Conservation (phyloP, 148 eudicot species). For the Amaranthus hypochondriacus region DNA sequence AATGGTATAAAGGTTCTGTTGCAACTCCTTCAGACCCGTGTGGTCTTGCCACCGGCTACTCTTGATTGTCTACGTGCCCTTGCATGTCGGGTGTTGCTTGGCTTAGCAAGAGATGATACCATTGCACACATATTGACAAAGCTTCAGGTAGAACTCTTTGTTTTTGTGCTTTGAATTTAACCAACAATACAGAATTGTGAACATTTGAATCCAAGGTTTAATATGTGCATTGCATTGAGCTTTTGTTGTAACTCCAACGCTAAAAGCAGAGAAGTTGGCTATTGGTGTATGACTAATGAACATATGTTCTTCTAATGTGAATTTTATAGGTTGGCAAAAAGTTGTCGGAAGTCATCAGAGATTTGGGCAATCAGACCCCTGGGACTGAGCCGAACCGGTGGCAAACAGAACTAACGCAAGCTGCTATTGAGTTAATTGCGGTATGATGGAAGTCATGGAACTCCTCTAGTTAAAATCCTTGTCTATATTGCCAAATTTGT, state of each 20-base stretch:
- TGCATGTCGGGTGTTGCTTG: conserved; percentile 94
- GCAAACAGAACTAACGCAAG: conserved; percentile 93
- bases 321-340: conserved; percentile 78
- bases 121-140: conserved; percentile 94
- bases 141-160: conserved; percentile 60
- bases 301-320: neutral
- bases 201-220: neutral
- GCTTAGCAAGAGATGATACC: conserved; percentile 93
- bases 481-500: neutral
- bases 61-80: conserved; percentile 98
- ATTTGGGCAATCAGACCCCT: conserved; percentile 73
- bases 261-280: neutral
- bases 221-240: neutral
- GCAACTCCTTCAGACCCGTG: conserved; percentile 89
- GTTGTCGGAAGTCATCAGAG: conserved; percentile 90
- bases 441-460: conserved; percentile 34
- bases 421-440: conserved; percentile 89
- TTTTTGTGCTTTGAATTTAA: neutral
- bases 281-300: neutral
- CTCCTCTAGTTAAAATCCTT: conserved; percentile 1
- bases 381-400: conserved; percentile 85
- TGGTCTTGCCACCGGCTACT: conserved; percentile 69
- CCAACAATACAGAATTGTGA: neutral
- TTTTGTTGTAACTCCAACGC: neutral
- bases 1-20: conserved; percentile 93